These are phyloP conservation scores for Mucuna pruriens DNA, from an alignment of 306 rosid genomes.

Conservation along the genomic window DNA sequence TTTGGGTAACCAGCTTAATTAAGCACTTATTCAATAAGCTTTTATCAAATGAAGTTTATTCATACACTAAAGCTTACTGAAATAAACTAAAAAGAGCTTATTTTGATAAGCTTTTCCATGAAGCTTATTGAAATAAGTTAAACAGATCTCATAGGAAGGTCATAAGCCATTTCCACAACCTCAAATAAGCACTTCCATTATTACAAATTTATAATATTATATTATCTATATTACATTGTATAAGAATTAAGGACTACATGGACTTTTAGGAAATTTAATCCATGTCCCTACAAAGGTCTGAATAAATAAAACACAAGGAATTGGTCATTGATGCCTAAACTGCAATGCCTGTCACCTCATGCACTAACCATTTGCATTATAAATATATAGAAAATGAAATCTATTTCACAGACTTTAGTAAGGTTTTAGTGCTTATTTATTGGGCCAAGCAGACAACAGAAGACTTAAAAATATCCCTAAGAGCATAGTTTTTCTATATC, in stretches of 20 bases:
- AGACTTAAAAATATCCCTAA: background rate
- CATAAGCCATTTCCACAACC: background rate
- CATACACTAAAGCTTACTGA: background rate
- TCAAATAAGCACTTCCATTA: background rate
- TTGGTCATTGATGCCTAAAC: background rate
- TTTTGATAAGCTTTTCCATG: background rate
- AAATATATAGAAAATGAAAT: background rate
- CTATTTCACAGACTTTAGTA: background rate
- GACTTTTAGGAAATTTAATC: constrained; percentile 7
- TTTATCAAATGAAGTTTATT: background rate
- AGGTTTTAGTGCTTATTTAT: background rate
- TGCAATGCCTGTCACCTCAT: background rate
- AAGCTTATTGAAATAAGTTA: background rate
- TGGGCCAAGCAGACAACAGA: background rate
- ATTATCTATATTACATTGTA: background rate
- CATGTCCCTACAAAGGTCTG: background rate
- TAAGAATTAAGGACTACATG: background rate
- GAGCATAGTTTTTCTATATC: background rate
- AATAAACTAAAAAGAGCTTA: background rate
- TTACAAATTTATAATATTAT: background rate
- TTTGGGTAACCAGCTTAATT: background rate
- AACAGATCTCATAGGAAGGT: background rate
- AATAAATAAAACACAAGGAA: background rate
- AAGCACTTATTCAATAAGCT: background rate
- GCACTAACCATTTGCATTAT: background rate